A percentile compares a stretch with the other conserved stretches of the same genome.
Conservation (phyloP, 805 yeast species). For the Starmerella kuoi region DNA sequence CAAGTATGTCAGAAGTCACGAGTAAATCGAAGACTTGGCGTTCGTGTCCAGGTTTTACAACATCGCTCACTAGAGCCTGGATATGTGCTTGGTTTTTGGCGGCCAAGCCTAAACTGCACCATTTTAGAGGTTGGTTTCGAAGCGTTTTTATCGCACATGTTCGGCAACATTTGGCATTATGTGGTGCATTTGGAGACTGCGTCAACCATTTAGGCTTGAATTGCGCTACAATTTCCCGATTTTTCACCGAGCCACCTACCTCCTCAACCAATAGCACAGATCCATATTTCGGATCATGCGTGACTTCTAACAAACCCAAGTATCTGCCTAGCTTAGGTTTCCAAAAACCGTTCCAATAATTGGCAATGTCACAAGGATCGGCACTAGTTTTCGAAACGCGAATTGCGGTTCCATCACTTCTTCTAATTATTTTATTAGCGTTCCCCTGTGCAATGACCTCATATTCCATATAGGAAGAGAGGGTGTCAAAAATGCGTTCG, state of each 20-base stretch:
- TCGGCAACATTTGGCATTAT: constrained; percentile 35
- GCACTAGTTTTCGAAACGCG: constrained; percentile 28
- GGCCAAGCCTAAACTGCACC: constrained; percentile 39
- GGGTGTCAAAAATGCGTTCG: too few species aligned
- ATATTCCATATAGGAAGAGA: constrained; percentile 2
- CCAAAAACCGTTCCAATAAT: constrained; percentile 19
- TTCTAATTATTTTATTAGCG: constrained; percentile 13
- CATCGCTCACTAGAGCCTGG: constrained; percentile 1
- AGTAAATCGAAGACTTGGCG: constrained; percentile 17
- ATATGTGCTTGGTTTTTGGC: constrained; percentile 22
- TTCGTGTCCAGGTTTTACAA: constrained; percentile 5
- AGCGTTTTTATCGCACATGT: constrained; percentile 43
- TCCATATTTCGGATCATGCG: constrained; percentile 14
- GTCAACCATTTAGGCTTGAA: constrained; percentile 54
- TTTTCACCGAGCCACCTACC: constrained; percentile 12
- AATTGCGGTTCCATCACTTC: constrained; percentile 4
- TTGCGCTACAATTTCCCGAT: constrained; percentile 31
- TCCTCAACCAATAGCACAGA: constrained; percentile 16
- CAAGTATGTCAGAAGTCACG: constrained; percentile 16
- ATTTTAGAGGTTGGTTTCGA: constrained; percentile 27
- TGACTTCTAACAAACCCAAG: constrained; percentile 13
- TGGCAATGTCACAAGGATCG: constrained; percentile 32
- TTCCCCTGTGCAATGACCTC: constrained; percentile 13
- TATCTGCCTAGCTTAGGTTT: constrained; percentile 14
- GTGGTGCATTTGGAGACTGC: constrained; percentile 34